Base-by-base conservation (phyloP, 345 rosid genomes). In the Kernera saxatilis region DNA sequence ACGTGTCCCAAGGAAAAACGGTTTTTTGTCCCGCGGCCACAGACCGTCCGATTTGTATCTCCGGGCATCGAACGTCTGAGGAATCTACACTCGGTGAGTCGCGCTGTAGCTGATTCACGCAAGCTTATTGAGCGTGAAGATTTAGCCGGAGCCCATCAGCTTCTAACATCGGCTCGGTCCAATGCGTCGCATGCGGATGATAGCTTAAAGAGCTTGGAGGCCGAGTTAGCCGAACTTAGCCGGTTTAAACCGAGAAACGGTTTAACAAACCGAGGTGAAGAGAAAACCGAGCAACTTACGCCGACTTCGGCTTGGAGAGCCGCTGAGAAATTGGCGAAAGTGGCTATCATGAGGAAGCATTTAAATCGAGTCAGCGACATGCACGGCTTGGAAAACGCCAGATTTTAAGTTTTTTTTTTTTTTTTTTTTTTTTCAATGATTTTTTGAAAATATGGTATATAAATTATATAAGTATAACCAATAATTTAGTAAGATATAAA, bases 341-440 rank as follows among this genome's bases (percentile, higher is more conserved):
- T 92, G 65, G 98, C 98, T 56, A 87, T 90, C 6, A 92, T 78
- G 97, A 88, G 95, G 77, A 92, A 90, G 80, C 93, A 91, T 62
- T 76, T 92, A 87, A 92, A 92, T 67, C 83, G 97, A 57, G 98
- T 92, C 69, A 88, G 98, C 82, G 98, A 92, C 63, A 80, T 92
- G 85, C 98, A 92, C 81, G 98, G 98, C 79, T 90, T 92, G 76
- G 98, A 92, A 72, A 84, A 92, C 68, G 98, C 98, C 27, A 90
- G 98, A 87, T 92, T 92, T 82, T 89, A 84, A 79, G 70, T 36
- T 11, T 40, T 2, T 27, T 59, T 71, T 49, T 32, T 23, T n/a
- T 5, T 43, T 30, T 10, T 45, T 62, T 73, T 67, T 78, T 70
- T 69, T 10, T 29, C 50, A 36, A 60, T 37, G 33, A 49, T 58